phyloP scores from a whole-genome alignment of 179 eudicot genomes.

The Drosera spatulata region DNA sequence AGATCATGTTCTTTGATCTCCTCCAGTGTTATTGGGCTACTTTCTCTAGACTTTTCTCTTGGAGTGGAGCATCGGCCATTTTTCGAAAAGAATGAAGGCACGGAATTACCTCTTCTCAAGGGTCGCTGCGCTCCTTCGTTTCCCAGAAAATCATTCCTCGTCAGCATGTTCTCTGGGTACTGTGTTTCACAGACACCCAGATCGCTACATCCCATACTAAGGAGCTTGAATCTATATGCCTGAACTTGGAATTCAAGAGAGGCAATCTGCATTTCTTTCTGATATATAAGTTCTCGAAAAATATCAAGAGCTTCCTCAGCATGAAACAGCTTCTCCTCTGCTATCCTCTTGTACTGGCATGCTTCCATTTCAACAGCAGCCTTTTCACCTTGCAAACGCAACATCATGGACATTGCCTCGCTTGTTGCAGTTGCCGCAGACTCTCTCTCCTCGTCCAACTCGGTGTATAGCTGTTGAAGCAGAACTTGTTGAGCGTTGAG shows the following conservation, averaged over 20 bases:
- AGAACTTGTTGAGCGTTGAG: slow-evolving; percentile 74
- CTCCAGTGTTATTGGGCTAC: slow-evolving; percentile 21
- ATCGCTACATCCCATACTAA: slow-evolving; percentile 59
- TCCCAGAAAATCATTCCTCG: slow-evolving; percentile 18
- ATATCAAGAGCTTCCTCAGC: slow-evolving; percentile 68
- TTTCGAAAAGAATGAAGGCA: slow-evolving; percentile 34
- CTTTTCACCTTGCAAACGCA: slow-evolving; percentile 88
- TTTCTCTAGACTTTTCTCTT: slow-evolving; percentile 26
- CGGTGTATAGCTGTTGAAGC: slow-evolving; percentile 67
- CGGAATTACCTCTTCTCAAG: slow-evolving; percentile 39
- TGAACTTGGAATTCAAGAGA: slow-evolving; percentile 75
- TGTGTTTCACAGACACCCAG: slow-evolving; percentile 35
- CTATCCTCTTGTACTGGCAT: slow-evolving; percentile 77
- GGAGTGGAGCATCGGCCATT: slow-evolving; percentile 27
- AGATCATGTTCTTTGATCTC: slow-evolving; percentile 12
- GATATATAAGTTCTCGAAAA: slow-evolving; percentile 65
- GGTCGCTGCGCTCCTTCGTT: slow-evolving; percentile 17
- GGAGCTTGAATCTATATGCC: slow-evolving; percentile 54
- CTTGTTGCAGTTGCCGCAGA: slow-evolving; percentile 74
- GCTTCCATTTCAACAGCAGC: slow-evolving; percentile 91
- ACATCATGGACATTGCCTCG: slow-evolving; percentile 77
- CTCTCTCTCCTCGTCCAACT: slow-evolving; percentile 85
- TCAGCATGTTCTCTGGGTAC: slow-evolving; percentile 50
- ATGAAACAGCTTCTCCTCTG: slow-evolving; percentile 80
- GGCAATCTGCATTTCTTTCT: slow-evolving; percentile 88